Evolutionary conservation across 345 rosid species (phyloP).

Genomic region (Geranium brycei): DNA sequence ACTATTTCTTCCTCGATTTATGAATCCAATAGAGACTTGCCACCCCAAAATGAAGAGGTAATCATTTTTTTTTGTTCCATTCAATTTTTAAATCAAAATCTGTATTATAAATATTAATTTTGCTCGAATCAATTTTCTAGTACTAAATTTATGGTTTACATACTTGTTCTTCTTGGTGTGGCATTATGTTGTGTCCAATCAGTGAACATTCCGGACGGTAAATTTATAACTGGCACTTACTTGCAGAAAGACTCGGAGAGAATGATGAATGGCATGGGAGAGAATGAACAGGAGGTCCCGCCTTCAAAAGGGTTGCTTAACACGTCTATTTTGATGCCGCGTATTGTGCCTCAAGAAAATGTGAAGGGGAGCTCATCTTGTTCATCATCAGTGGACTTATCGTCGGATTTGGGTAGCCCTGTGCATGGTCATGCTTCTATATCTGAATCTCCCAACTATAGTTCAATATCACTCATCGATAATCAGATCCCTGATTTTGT

Average conservation of each 20-base stretch:
- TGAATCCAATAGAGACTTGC: conserved; percentile 34
- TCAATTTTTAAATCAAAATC: conserved; percentile 4
- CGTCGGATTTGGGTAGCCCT: conserved; percentile 31
- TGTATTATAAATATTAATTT: neutral
- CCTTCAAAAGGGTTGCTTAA: conserved; percentile 6
- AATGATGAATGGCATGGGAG: conserved; percentile 12
- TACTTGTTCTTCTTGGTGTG: neutral
- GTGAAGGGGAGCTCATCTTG: conserved; percentile 20
- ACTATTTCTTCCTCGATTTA: conserved; percentile 32
- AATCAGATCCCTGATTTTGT: conserved; percentile 10
- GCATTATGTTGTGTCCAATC: too few relatives aligned
- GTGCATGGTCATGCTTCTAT: conserved; percentile 24
- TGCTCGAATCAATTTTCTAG: conserved; percentile 5
- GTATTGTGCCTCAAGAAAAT: conserved; percentile 13
- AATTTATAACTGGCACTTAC: conserved; percentile 6
- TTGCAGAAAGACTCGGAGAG: conserved; percentile 43
- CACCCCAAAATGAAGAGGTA: conserved; percentile 43
- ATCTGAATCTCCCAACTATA: conserved; percentile 17
- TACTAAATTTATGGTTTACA: neutral
- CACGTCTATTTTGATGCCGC: conserved; percentile 14
- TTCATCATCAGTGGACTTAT: conserved; percentile 39
- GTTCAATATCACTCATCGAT: conserved; percentile 9
- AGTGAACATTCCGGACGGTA: neutral
- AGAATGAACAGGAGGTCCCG: conserved; percentile 10
- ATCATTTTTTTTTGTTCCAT: neutral